Percentiles rank a stretch among this genome's conserved stretches.
Evolutionary conservation across 805 yeast genomes (phyloP).

Genomic region (Pichia rugopelliculosa): DNA sequence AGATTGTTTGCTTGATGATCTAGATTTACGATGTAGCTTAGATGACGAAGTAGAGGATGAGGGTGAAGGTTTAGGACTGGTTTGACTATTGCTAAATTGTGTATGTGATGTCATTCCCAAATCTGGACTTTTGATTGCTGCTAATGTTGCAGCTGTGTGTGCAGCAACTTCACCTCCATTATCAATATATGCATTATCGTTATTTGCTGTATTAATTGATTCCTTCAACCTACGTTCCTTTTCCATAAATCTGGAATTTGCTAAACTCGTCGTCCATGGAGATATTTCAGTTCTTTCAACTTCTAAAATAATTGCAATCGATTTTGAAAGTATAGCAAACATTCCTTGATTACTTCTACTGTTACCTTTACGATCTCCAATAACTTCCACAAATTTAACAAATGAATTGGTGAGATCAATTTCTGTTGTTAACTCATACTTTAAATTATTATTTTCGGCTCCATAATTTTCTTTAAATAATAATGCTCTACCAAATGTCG

Average conservation of each 20-base stretch:
- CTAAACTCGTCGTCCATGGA: constrained; percentile 52
- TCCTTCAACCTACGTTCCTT: constrained; percentile 35
- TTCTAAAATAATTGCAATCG: constrained; percentile 49
- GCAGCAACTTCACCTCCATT: constrained; percentile 30
- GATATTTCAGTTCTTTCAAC: constrained; percentile 44
- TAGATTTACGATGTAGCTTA: neutral
- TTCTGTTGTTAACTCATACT: constrained; percentile 45
- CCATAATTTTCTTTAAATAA: constrained; percentile 38
- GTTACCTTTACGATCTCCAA: constrained; percentile 31
- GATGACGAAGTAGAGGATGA: neutral
- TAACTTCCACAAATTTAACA: constrained; percentile 51
- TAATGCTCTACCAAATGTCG: constrained; percentile 57
- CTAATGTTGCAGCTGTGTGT: constrained; percentile 30
- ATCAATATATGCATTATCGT: constrained; percentile 27
- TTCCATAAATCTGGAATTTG: constrained; percentile 40
- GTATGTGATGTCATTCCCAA: neutral
- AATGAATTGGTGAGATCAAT: constrained; percentile 47
- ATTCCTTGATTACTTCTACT: constrained; percentile 34
- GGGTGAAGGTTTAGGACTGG: neutral
- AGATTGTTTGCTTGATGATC: neutral
- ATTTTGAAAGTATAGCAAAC: constrained; percentile 53
- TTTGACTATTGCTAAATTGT: neutral
- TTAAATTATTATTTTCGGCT: constrained; percentile 25
- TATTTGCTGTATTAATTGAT: constrained; percentile 20
- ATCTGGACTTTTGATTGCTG: constrained; percentile 15